Evolutionary conservation across 495 filamentous ascomycete species (phyloP).

Genomic region (Lentithecium fluviatile): DNA sequence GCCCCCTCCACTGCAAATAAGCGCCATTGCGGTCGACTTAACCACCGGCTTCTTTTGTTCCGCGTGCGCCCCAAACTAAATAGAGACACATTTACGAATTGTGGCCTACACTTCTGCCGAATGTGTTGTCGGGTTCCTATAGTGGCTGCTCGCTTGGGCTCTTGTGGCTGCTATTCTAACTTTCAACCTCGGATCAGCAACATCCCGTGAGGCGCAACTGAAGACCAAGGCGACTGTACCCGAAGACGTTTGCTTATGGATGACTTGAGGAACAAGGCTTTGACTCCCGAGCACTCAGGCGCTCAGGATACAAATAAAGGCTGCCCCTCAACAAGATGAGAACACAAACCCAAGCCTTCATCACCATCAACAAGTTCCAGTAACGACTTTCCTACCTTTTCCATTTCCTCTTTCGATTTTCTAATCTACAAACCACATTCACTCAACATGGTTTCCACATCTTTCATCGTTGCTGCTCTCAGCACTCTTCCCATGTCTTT

Average conservation of each 20-base stretch:
- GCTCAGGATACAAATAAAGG: constrained; percentile 16
- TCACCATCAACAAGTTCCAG: not conserved
- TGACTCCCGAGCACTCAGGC: not conserved
- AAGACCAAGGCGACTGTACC: not conserved
- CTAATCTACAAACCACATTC: constrained; percentile 1
- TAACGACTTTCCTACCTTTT: not conserved
- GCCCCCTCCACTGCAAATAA: not conserved
- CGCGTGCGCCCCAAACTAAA: not conserved
- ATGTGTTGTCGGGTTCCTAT: not conserved
- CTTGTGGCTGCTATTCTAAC: not conserved
- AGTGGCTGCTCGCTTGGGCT: not conserved
- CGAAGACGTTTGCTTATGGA: constrained; percentile 4
- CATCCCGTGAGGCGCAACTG: constrained; percentile 16
- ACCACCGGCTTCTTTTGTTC: not conserved
- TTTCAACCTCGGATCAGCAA: constrained; percentile 15
- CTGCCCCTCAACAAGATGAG: not conserved
- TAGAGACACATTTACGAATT: not conserved
- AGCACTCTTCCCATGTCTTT: not conserved
- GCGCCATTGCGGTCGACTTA: not conserved
- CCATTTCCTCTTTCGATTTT: constrained; percentile 2
- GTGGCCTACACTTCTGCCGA: not conserved
- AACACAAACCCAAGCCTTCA: not conserved
- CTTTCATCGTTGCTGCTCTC: constrained; percentile 21
- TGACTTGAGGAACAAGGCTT: not conserved
- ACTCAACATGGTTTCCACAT: constrained; percentile 17